A percentile compares a stretch with the other conserved stretches of the same genome.
Conservation (phyloP, 495 filamentous ascomycete genomes). For the Xylaria flabelliformis region DNA sequence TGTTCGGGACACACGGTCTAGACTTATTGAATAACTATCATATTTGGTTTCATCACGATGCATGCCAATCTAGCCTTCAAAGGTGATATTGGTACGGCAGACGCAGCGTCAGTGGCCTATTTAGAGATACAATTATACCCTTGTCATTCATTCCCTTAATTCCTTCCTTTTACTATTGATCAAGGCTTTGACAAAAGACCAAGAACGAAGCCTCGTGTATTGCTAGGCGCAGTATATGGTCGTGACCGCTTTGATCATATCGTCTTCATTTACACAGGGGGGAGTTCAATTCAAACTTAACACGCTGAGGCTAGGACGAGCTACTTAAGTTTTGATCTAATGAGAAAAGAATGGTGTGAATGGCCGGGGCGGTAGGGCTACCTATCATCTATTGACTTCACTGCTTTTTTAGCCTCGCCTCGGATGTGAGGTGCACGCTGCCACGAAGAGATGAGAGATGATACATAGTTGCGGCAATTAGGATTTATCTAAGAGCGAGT, state of each 20-base stretch:
- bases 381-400: too few species aligned
- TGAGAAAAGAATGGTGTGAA: background rate
- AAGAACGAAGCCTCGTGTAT: background rate
- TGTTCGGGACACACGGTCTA: background rate
- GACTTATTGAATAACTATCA: background rate
- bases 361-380: too few species aligned
- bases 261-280: background rate
- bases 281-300: background rate
- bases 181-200: background rate
- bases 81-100: background rate
- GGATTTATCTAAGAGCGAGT: background rate
- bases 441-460: background rate
- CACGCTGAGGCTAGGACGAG: background rate
- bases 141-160: background rate
- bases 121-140: conserved; percentile 11
- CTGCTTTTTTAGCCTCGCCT: background rate
- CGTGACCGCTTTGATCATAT: background rate
- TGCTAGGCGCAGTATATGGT: background rate
- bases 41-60: background rate
- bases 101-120: background rate
- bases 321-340: background rate
- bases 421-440: background rate
- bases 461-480: background rate
- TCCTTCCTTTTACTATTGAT: background rate
- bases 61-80: background rate